Base-by-base conservation (phyloP, 1,284 basidiomycete genomes). In the Rhodotorula sp. region DNA sequence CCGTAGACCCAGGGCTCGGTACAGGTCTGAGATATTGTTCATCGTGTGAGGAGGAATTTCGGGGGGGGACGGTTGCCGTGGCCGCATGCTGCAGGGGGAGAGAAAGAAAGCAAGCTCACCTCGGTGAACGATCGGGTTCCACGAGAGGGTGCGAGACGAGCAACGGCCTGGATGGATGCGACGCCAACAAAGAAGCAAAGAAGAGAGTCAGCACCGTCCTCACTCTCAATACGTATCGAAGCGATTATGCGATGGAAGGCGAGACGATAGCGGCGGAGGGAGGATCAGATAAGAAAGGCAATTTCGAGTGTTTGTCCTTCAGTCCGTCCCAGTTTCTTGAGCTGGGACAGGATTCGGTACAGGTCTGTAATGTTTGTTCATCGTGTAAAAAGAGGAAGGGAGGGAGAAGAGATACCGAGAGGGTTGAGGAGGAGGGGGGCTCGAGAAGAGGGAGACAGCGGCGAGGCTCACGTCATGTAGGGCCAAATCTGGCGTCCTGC, bases 21-120 rank as follows among this genome's bases (percentile, higher is more conserved):
- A 85, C 83, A 85, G 84, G 84, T 84, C 84, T 85, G 83, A 82
- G 80, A 82, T 72, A 76, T 64, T 70, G 61, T 67, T 79, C 79
- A 83, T 83, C 84, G 84, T 69, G 62, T 58, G 51, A 58, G 48
- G 67, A 10, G 43, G 47, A 15, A 34, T 34, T 34, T 5, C 34
- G 31, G 43, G 29, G 34, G 52, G 15, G 31, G 23, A 43, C 10
- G 12, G 39, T 12, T 12, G 39, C 39, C 12, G 39, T 14, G 39
- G 39, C 12, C 39, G 34, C 34, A 34, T 43, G 18, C 52, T 74
- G 64, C 29, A 64, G 43, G 20, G 69, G 84, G 82, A 12, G 87
- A 7, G 84, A 83, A 68, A n/a, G 21, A 26, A 31, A 86, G 81
- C 21, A 87, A 18, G 12, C 54, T 34, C 29, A 43, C 46, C 49